A percentile compares a stretch with the other conserved stretches of the same genome.
Evolutionary conservation across 371 early-diverging fungal species (phyloP).

Genomic region (Apophysomyces sp.): DNA sequence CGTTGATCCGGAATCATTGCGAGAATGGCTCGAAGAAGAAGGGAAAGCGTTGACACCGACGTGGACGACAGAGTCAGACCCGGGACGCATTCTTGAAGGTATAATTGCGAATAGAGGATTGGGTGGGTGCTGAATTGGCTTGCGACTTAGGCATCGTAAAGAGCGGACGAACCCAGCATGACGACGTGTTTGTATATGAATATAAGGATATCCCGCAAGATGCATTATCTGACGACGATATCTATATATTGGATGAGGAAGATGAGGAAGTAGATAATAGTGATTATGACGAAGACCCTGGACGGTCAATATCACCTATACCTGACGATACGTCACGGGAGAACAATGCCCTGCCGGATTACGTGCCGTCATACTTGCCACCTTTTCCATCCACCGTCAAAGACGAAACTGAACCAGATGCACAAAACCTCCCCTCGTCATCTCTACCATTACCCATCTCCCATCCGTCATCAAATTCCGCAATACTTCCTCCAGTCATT

Average conservation of each 20-base stretch:
- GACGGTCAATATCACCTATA: not conserved
- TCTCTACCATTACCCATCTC: constrained; percentile 1
- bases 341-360: constrained; percentile 23
- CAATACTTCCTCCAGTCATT: constrained; percentile 27
- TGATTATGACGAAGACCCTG: not conserved
- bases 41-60: constrained; percentile 39
- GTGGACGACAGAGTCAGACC: constrained; percentile 51
- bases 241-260: not conserved
- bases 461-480: constrained; percentile 5
- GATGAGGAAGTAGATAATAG: constrained; percentile 14
- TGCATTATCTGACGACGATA: constrained; percentile 1
- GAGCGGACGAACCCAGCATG: constrained; percentile 6
- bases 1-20: constrained; percentile 23
- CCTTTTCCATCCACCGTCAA: constrained; percentile 39
- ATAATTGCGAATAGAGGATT: not conserved
- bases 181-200: constrained; percentile 17
- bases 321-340: not conserved
- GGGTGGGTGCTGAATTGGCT: not conserved
- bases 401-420: constrained; percentile 15
- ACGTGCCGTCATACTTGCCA: constrained; percentile 45
- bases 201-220: constrained; percentile 8
- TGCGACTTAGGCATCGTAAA: constrained; percentile 6
- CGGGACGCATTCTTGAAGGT: constrained; percentile 45
- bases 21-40: constrained; percentile 44
- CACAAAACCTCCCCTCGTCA: constrained; percentile 3